Evolutionary conservation across 805 yeast species (phyloP), one percentile per base, ranked within the genome.

Genomic region (Wickerhamiella bombiphila): DNA sequence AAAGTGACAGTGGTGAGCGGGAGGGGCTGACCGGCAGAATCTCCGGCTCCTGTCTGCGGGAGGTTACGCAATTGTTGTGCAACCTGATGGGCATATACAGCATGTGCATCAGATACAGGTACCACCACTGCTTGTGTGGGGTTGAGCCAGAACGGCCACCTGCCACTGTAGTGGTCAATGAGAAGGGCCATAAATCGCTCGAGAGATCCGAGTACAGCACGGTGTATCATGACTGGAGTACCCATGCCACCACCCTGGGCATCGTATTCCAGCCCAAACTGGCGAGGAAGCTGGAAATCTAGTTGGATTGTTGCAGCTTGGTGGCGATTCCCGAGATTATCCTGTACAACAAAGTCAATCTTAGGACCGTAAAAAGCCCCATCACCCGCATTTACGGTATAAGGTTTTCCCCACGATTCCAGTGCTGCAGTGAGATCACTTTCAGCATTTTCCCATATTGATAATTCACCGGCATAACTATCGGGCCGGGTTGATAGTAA

Each of bases 141-240:
- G 45, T 78, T 82, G 32, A 91, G 54, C 98, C 98, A 91, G 55
- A 91, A 85, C 7, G 98, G 98, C 97, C 97, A 91, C 48, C 77
- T 76, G 0, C 97, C 98, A 40, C 72, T 71, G 55, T 75, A 82
- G 46, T 86, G 93, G 55, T 91, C 97, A 37, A 91, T 74, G 42
- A 91, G 63, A 42, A 91, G 70, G 1, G 97, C 95, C 60, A 91
- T 61, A 53, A 91, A 91, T 51, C 98, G 66, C 56, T 91, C 98
- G 6, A 91, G 66, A 0, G 96, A 85, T 0, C 98, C 98, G 55
- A 83, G 82, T 2, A 88, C 83, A 0, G 98, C 98, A 39, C 98
- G 67, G 54, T 91, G 98, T 22, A 91, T 72, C 83, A 91, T 74
- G n/a, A 91, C 88, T 2, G 98, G 98, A 31, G 69, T 69, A 42